Evolutionary conservation across 257 asterid species (phyloP).

Genomic region (Solanum sitiens): DNA sequence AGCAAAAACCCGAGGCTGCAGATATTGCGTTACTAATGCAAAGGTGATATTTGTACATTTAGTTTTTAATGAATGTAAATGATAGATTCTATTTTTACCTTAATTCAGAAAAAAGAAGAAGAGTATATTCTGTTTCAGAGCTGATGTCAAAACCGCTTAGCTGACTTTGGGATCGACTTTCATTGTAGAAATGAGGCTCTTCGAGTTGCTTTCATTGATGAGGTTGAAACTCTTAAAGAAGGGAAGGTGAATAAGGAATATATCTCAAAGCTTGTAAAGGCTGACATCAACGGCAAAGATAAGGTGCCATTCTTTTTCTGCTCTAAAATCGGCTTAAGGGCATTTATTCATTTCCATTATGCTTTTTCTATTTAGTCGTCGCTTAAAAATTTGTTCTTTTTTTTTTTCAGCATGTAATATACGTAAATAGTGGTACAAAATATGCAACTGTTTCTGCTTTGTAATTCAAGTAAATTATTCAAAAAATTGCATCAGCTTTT

Average conservation of each 20-base stretch:
- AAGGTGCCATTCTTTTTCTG: conserved; percentile 34
- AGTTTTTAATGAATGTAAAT: not conserved
- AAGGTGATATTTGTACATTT: conserved; percentile 37
- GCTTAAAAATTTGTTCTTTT: not conserved
- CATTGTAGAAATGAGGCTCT: conserved; percentile 86
- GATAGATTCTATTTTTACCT: not conserved
- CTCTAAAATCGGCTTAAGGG: not conserved
- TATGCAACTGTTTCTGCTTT: not conserved
- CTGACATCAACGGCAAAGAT: conserved; percentile 90
- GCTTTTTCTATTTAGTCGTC: not conserved
- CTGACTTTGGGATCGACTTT: not conserved
- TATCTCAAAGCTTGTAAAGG: conserved; percentile 93
- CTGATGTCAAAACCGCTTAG: not conserved
- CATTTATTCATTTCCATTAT: not conserved
- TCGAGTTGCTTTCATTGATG: conserved; percentile 92
- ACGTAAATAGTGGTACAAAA: not conserved
- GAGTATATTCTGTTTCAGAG: not conserved
- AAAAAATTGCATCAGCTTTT: not conserved
- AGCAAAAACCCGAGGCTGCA: conserved; percentile 95
- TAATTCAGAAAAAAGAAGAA: not conserved
- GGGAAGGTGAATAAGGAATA: conserved; percentile 75
- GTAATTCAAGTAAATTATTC: not conserved
- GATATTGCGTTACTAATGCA: conserved; percentile 95
- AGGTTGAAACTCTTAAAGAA: conserved; percentile 82
- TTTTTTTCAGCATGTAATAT: not conserved